Percentiles rank a stretch among this genome's conserved stretches.
These are phyloP conservation scores for Neurospora intermedia DNA, from an alignment of 495 filamentous ascomycete species.

Conservation along the genomic window DNA sequence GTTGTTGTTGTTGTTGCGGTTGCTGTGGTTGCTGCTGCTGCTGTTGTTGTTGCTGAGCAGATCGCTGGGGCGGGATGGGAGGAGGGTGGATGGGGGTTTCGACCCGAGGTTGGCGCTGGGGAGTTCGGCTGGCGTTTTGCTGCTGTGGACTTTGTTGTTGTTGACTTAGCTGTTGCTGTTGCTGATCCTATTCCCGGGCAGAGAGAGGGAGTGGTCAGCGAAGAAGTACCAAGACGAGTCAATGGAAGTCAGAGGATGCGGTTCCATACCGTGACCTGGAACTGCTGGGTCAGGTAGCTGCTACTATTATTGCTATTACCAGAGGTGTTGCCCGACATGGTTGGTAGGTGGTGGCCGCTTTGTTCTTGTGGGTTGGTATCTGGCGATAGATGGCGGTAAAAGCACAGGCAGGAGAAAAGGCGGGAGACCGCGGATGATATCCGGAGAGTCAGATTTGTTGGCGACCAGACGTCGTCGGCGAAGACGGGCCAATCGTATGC, in stretches of 20 bases:
- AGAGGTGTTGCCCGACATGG: neutral
- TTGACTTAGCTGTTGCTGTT: neutral
- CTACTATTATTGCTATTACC: neutral
- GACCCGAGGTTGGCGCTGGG: conserved; percentile 1
- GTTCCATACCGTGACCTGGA: conserved; percentile 3
- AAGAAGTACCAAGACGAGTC: neutral
- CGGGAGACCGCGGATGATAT: neutral
- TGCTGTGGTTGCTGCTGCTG: neutral
- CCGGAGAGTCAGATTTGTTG: conserved; percentile 1
- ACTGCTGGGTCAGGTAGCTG: conserved; percentile 3
- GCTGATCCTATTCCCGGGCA: neutral
- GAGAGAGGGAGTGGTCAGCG: neutral
- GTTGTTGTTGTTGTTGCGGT: neutral
- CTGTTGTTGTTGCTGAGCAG: conserved; percentile 6
- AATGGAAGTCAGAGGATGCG: neutral
- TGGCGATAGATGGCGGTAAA: conserved; percentile 1
- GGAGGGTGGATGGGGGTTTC: conserved; percentile 16
- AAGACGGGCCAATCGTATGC: neutral
- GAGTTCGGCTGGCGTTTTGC: neutral
- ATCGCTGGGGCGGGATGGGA: conserved; percentile 4
- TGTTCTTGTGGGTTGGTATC: neutral
- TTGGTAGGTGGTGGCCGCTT: neutral
- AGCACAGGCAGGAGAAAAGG: neutral
- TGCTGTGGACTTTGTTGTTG: neutral
- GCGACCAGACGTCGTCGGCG: neutral